A percentile compares a stretch with the other conserved stretches of the same genome.
Conservation (phyloP, 2,329 filamentous ascomycete genomes). For the Ceratocystis lukuohia region DNA sequence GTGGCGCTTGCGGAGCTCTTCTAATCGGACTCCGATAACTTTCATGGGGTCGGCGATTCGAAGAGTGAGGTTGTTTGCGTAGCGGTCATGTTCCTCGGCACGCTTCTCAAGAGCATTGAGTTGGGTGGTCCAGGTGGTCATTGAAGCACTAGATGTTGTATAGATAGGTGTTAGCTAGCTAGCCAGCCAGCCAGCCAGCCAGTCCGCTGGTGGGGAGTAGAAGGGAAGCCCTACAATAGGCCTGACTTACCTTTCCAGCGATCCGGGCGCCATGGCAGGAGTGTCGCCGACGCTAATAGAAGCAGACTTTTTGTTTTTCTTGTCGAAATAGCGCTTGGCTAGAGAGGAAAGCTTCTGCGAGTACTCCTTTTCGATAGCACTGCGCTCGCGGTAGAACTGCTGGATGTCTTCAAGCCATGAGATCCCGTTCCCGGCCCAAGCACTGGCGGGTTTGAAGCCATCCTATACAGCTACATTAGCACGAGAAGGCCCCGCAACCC, state of each 20-base stretch:
- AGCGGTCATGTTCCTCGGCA: constrained; percentile 79
- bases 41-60: constrained; percentile 82
- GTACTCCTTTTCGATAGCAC: constrained; percentile 93
- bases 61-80: constrained; percentile 60
- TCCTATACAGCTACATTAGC: constrained; percentile 43
- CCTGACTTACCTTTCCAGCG: constrained; percentile 59
- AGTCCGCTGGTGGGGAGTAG: neutral
- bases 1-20: constrained; percentile 86
- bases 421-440: constrained; percentile 82
- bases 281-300: constrained; percentile 86
- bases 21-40: constrained; percentile 58
- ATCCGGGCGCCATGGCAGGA: constrained; percentile 84
- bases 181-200: neutral
- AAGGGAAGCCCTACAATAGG: neutral
- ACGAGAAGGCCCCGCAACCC: neutral
- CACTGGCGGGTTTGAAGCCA: constrained; percentile 89
- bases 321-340: constrained; percentile 94
- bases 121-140: constrained; percentile 95
- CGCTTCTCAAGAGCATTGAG: constrained; percentile 78
- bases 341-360: constrained; percentile 72
- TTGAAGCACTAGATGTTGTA: constrained; percentile 52
- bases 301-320: constrained; percentile 82
- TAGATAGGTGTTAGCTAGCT: neutral
- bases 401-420: constrained; percentile 94
- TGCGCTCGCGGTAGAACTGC: constrained; percentile 90